Base-by-base conservation (phyloP, 306 rosid species). In the Gillenia trifoliata region DNA sequence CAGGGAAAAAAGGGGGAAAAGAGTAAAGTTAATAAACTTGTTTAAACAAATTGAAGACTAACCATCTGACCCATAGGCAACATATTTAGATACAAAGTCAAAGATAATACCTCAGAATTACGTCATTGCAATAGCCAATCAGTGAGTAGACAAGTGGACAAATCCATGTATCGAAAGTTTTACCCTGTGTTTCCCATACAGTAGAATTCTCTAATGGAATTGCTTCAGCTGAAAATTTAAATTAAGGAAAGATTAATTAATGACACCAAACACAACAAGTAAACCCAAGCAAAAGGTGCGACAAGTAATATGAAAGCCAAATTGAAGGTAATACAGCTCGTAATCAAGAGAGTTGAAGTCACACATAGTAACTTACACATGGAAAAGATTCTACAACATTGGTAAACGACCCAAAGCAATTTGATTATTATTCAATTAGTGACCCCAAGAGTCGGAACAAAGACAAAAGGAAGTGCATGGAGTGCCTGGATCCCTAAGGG, bases 111-210 rank as follows among this genome's bases (percentile, higher is more conserved):
- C 98, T 91, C 66, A 91, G 82, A 77, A 85, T 88, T 75, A 88
- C 91, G 78, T 93, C 98, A 80, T 72, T 79, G 78, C 96, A 91
- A 77, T 83, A 72, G 78, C 88, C 88, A 79, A 84, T 80, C 56
- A 93, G 90, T 23, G 93, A 78, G 85, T 85, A 83, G 62, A 85
- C 92, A 83, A 93, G 86, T 2, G 89, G 91, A 76, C 98, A 93
- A 66, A 93, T 85, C 98, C 98, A 93, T 75, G 49, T 80, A 79
- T 89, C 92, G 70, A 91, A 93, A 62, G 89, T 82, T 85, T 93
- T 93, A 78, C 87, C 83, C 75, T 45, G 78, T 63, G 98, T 93
- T 70, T 22, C 75, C 98, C 98, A 93, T 54, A 84, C 75, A 22
- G 80, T 71, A 73, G 97, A 85, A 50, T 83, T 77, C 75, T 88